Evolutionary conservation across 257 asterid species (phyloP), one percentile per base, ranked within the genome.

Genomic region (Capsicum pubescens): DNA sequence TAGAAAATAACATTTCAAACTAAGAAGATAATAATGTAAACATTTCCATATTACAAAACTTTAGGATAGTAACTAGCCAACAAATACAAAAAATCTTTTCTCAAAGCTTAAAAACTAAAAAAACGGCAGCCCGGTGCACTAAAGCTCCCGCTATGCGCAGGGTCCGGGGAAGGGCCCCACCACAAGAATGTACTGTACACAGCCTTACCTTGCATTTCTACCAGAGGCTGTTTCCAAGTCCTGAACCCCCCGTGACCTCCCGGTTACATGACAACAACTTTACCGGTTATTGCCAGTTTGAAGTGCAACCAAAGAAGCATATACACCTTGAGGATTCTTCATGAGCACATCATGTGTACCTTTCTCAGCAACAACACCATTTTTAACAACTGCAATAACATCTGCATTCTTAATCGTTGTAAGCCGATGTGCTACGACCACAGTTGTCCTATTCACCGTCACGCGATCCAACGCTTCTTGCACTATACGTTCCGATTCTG

Each of bases 401-500:
- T 88, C 91, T 4, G 91, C 92, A 15, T 80, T 84, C 68, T 64
- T 85, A 11, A 91, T 39, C 0, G 90, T 88, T 3, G 86, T 84
- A 17, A 91, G 72, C 13, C 89, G 86, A 79, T 89, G 91, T 2
- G 93, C 93, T 3, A 87, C 89, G 1, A 89, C 81, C 1, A 87
- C 48, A 0, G 90, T 87, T 0, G 93, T 91, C 42, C 90, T 66
- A 5, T 84, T 66, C 17, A 78, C 84, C 84, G 87, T 87, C 14
- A 91, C 88, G 4, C 83, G 54, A n/a, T 88, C 91, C 10, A 91
- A 84, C n/a, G 92, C 88, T 1, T 85, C 91, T 84, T 88, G 91
- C 39, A 90, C 92, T 3, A 87, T 21, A 16, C 83, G 82, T n/a
- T 91, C 93, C 1, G 93, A 91, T 70, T 90, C 91, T 1, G 88